phyloP scores from a whole-genome alignment of 441 rosid species.

The Euphorbia corollata region DNA sequence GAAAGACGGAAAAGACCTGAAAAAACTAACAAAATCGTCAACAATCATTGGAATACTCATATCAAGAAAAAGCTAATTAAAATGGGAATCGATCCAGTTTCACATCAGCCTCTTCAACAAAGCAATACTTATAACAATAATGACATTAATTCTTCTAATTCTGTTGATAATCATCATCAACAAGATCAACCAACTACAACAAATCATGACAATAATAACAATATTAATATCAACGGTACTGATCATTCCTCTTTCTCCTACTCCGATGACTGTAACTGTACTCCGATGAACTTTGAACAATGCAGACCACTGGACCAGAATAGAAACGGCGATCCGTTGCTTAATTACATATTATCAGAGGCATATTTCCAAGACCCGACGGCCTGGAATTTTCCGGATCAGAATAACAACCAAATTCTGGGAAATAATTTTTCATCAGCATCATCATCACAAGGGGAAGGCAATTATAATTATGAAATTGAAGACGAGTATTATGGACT shows the following conservation, averaged over 20 bases:
- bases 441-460: constrained; percentile 25
- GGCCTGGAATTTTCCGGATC: constrained; percentile 39
- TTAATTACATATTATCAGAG: constrained; percentile 31
- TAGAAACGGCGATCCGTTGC: constrained; percentile 23
- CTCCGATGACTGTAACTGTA: constrained; percentile 4
- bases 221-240: no score
- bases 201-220: background rate
- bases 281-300: background rate
- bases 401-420: constrained; percentile 4
- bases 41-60: constrained; percentile 88
- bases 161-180: constrained; percentile 1
- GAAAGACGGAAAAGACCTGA: no score
- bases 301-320: constrained; percentile 19
- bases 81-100: constrained; percentile 85
- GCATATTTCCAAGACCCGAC: constrained; percentile 33
- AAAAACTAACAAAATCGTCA: no score
- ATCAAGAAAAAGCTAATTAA: constrained; percentile 77
- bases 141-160: background rate
- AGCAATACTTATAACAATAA: background rate
- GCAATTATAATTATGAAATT: constrained; percentile 7
- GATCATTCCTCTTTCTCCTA: constrained; percentile 12
- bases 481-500: constrained; percentile 38
- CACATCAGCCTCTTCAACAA: constrained; percentile 49
- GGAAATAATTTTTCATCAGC: constrained; percentile 30
- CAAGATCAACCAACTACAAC: background rate